Evolutionary conservation across 23 red algal genomes (phyloP).

Genomic region (Gracilaria domingensis): DNA sequence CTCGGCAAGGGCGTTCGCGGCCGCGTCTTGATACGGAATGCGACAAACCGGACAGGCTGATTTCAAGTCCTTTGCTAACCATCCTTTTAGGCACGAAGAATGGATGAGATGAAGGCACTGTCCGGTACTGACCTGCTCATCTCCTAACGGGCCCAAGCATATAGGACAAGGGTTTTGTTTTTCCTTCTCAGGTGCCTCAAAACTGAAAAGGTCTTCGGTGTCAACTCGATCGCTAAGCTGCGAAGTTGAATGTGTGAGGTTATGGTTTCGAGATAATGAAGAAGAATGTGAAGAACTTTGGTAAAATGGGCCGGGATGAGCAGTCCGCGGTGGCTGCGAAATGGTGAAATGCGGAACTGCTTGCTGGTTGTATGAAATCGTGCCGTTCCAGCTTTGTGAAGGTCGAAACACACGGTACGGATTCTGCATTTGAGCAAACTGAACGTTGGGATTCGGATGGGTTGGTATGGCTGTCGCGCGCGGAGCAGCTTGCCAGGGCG

Average conservation of each 20-base stretch:
- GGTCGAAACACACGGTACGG: neutral
- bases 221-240: neutral
- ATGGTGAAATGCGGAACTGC: neutral
- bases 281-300: neutral
- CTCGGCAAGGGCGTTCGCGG: neutral
- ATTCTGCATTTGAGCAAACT: neutral
- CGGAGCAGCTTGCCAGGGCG: neutral
- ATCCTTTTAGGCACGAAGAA: slow-evolving; percentile 47
- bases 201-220: slow-evolving; percentile 25
- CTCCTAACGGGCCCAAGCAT: slow-evolving; percentile 46
- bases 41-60: slow-evolving; percentile 65
- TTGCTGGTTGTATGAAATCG: neutral
- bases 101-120: slow-evolving; percentile 55
- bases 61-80: slow-evolving; percentile 46
- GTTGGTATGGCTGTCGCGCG: neutral
- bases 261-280: neutral
- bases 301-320: neutral
- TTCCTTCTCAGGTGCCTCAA: slow-evolving; percentile 31
- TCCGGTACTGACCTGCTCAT: slow-evolving; percentile 49
- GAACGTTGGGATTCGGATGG: neutral
- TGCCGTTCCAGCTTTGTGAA: neutral
- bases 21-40: slow-evolving; percentile 32
- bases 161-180: slow-evolving; percentile 49
- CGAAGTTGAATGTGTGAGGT: neutral
- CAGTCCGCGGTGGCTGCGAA: neutral